Evolutionary conservation across 768 basidiomycete genomes (phyloP), one percentile per base, ranked within the genome.

Genomic region (Tephrocybe sp.): DNA sequence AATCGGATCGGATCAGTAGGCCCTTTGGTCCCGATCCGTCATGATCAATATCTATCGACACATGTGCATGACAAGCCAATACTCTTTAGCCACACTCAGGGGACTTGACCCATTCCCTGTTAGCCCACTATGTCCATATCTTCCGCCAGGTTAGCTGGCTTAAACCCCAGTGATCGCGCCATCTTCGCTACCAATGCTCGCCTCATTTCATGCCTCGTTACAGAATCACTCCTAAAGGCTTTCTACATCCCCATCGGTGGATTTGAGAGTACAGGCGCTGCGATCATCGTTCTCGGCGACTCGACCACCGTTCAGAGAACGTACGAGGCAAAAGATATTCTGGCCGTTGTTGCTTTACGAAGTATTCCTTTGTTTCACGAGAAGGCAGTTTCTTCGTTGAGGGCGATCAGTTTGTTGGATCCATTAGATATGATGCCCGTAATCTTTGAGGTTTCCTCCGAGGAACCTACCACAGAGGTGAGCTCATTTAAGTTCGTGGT

Each of bases 181-280:
- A 62, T 69, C 18, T 79, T 81, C 55, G 75, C 76, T 9, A 74
- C 74, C 28, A 64, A 71, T 21, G 67, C 78, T 12, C 76, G 82
- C 22, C 60, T 83, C 4, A 54, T 82, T n/a, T 80, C 79, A 25
- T 81, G 79, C 56, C 70, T 83, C 6, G 79, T 82, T 45, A 80
- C 80, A 1, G 80, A 82, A 61, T 80, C 79, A 6, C 67, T 82
- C 9, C 69, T 75, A 11, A 66, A 66, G 8, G 79, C 79, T 2
- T 60, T 78, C 30, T 83, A 77, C 56, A 59, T 74, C 52, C 67
- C 76, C n/a, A 57, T 74, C 9, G 44, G 60, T 13, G 63, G 60
- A 1, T 56, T 68, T 2, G 63, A 67, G 38, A 63, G 65, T 5
- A 62, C 63, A 24, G 80, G 79, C 0, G 64, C 76, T 47, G 71